Base-by-base conservation (phyloP, 176 grass and related monocot species). In the Oryza rufipogon region DNA sequence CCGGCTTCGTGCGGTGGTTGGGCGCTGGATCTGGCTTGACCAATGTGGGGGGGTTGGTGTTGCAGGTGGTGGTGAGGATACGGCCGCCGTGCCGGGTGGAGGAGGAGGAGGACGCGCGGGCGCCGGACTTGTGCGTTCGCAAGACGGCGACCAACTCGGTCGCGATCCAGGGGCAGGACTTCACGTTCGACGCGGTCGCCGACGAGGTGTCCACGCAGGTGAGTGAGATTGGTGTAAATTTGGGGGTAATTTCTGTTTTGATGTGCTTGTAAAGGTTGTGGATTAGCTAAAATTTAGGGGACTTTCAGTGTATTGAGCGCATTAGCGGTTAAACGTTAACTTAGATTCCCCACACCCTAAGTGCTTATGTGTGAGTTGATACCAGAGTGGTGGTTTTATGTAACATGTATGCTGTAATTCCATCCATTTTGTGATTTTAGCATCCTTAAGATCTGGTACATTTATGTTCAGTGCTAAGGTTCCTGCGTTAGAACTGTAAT, bases 151-250 rank as follows among this genome's bases (percentile, higher is more conserved):
- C 19, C 78, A 91, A 87, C 86, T 92, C 92, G 11, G 68, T 97
- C 64, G 88, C 90, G 42, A 88, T 94, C 83, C 81, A 83, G 32
- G 94, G 92, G 13, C 94, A 90, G 81, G 90, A 86, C 75, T 97
- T 94, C 83, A 97, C 94, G 4, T 97, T 97, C 45, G 94, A 97
- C 61, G 92, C 94, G 1, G 87, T 97, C 26, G 87, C 94, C 12
- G 94, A 97, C 20, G 80, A 83, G 33, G 38, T 20, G 22, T 94
- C 92, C 61, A 83, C 85, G 20, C 94, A 97, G 90, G 42, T 44
- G 42, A 44, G 94, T 97, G 42, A 65, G 73, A 1, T 28, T 64
- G 28, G 38, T 64, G 38, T n/a, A 48, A 76, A 28, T 83, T 73
- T 46, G 60, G 68, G 13, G 2, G 20, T 56, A 22, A 11, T 64